Evolutionary conservation across 352 stramenopile species (phyloP), one percentile per base, ranked within the genome.

Genomic region (Pythium periplocum): DNA sequence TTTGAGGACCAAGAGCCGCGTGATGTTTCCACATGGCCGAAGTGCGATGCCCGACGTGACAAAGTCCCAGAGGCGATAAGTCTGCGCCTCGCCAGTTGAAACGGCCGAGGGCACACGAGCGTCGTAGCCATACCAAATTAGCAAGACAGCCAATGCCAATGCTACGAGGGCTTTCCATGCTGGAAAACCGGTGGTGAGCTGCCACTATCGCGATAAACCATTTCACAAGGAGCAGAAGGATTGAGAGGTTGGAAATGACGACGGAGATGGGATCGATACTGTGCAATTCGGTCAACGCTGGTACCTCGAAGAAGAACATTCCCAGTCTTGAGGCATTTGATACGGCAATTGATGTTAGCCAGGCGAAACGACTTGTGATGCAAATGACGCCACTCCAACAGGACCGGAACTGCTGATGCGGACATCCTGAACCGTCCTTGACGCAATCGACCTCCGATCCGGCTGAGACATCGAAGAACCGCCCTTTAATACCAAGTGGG

Each of bases 191-290:
- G 17, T 0, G 17, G 38, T 2, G 41, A 12, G 69, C 35, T n/a
- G 55, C 51, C 0, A 66, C 1, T 12, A 61, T 58, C 1, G 40
- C 47, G 11, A 66, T 42, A 11, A 71, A 62, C 73, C 73, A 83
- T 0, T 61, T 64, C 1, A 67, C 10, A 0, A 78, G 55, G 35
- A 81, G 0, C 42, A 56, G 5, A 77, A 30, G 17, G 17, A 26
- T 26, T 8, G 70, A 73, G 0, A 61, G 0, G 39, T 80, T 78
- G 3, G 70, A 73, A 37, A 80, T 58, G 10, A 75, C 60, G 7
- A 53, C 65, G 4, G 71, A 53, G 30, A 75, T 46, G 7, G 68
- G 48, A 51, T 83, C 75, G 6, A 53, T 42, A 49, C 54, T 71
- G 7, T 46, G 30, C 7, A 75, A 35, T 0, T 48, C 57, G 9